Conservation (phyloP, 495 filamentous ascomycete species). For the Podospora fimiseda region DNA sequence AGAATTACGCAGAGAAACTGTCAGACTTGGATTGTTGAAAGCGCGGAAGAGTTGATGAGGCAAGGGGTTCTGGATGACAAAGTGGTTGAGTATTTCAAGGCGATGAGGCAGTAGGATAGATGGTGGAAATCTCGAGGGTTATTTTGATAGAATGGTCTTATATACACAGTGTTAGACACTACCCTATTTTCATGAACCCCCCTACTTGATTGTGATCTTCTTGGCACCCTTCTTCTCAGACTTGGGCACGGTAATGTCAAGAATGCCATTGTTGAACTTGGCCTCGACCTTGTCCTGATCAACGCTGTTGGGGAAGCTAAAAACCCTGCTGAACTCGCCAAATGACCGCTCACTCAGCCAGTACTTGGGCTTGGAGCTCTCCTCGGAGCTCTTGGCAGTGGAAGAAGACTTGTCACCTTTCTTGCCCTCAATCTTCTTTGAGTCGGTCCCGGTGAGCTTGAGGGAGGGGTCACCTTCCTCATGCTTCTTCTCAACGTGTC, state of each 20-base stretch:
- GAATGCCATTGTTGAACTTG: constrained; percentile 52
- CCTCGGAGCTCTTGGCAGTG: constrained; percentile 2
- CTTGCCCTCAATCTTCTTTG: constrained; percentile 20
- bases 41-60: too few species aligned
- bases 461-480: constrained; percentile 34
- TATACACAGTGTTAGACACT: too few species aligned
- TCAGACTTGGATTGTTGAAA: too few species aligned
- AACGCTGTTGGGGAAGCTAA: constrained; percentile 67
- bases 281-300: constrained; percentile 79
- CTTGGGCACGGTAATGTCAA: constrained; percentile 74
- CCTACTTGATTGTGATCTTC: constrained; percentile 17
- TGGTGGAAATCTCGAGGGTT: too few species aligned
- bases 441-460: constrained; percentile 7
- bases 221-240: constrained; percentile 39
- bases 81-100: too few species aligned
- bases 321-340: constrained; percentile 76
- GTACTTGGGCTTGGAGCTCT: constrained; percentile 46
- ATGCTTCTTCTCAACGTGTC: constrained; percentile 55
- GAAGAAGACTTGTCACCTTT: constrained; percentile 7
- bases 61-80: too few species aligned
- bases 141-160: too few species aligned
- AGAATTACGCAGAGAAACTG: too few species aligned
- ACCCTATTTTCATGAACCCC: too few species aligned
- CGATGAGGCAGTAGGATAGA: too few species aligned
- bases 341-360: constrained; percentile 77